Conservation (phyloP, 805 yeast genomes). For the Lachancea sp. region DNA sequence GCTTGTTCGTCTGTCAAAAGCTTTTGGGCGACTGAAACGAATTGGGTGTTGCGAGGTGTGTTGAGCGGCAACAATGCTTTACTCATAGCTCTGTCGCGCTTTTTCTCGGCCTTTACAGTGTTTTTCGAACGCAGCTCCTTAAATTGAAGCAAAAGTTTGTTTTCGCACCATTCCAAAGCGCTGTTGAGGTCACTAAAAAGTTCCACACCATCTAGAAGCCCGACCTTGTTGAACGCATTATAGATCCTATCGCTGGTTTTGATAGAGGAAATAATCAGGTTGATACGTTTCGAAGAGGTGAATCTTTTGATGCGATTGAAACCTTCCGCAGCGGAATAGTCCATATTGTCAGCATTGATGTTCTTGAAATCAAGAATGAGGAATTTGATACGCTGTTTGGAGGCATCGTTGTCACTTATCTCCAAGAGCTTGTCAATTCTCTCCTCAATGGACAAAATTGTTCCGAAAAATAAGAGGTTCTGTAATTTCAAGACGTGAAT, state of each 20-base stretch:
- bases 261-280: slow-evolving; percentile 73
- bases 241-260: slow-evolving; percentile 58
- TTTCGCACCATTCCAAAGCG: slow-evolving; percentile 96
- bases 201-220: slow-evolving; percentile 55
- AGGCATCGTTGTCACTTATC: slow-evolving; percentile 33
- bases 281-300: slow-evolving; percentile 60
- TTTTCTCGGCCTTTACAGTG: slow-evolving; percentile 12
- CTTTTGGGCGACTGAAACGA: slow-evolving; percentile 36
- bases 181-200: slow-evolving; percentile 75
- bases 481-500: slow-evolving; percentile 80
- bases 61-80: slow-evolving; percentile 20
- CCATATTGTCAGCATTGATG: slow-evolving; percentile 64
- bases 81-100: slow-evolving; percentile 4
- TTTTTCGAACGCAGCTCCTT: slow-evolving; percentile 31
- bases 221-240: slow-evolving; percentile 73
- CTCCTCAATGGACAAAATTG: slow-evolving; percentile 85
- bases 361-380: slow-evolving; percentile 79
- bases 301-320: slow-evolving; percentile 80
- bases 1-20: slow-evolving; percentile 28
- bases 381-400: slow-evolving; percentile 62
- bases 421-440: slow-evolving; percentile 63
- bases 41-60: slow-evolving; percentile 39
- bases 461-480: slow-evolving; percentile 90
- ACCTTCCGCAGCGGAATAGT: slow-evolving; percentile 95
- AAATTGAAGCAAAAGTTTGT: slow-evolving; percentile 56